Conservation (phyloP, 2,329 filamentous ascomycete genomes). For the Ambrosiella cleistominuta region DNA sequence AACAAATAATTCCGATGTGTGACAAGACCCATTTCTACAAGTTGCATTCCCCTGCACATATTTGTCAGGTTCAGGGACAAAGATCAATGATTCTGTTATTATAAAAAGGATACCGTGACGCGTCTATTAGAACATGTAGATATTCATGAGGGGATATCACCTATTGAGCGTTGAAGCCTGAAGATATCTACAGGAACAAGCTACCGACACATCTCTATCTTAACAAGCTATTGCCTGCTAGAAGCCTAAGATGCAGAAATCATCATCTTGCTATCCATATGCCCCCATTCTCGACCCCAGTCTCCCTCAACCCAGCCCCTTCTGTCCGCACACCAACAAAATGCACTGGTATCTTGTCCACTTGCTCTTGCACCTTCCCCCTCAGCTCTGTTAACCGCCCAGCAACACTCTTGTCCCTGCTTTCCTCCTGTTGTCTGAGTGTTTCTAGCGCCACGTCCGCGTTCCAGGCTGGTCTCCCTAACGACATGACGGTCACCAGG, state of each 20-base stretch:
- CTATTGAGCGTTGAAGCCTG: too few species aligned
- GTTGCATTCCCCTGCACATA: too few species aligned
- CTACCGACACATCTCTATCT: too few species aligned
- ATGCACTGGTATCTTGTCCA: constrained; percentile 43
- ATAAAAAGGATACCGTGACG: too few species aligned
- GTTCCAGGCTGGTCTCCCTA: constrained; percentile 29
- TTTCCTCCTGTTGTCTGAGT: constrained; percentile 22
- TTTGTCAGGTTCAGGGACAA: too few species aligned
- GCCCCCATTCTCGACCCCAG: constrained; percentile 30
- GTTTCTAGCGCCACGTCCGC: constrained; percentile 23
- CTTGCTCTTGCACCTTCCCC: constrained; percentile 31
- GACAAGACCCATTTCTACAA: too few species aligned
- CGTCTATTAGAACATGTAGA: too few species aligned
- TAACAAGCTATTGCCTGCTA: too few species aligned
- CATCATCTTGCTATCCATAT: constrained; percentile 24
- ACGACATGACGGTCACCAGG: constrained; percentile 26
- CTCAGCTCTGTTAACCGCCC: constrained; percentile 32
- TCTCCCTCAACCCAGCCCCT: constrained; percentile 29
- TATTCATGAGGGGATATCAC: too few species aligned
- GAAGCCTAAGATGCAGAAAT: background rate
- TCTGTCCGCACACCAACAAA: constrained; percentile 38
- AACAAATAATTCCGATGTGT: too few species aligned
- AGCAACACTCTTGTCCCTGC: constrained; percentile 23
- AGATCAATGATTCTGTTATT: too few species aligned
- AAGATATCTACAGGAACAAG: too few species aligned